Evolutionary conservation across 176 grass and related monocot species (phyloP).

Genomic region (barley (Hordeum vulgare)): DNA sequence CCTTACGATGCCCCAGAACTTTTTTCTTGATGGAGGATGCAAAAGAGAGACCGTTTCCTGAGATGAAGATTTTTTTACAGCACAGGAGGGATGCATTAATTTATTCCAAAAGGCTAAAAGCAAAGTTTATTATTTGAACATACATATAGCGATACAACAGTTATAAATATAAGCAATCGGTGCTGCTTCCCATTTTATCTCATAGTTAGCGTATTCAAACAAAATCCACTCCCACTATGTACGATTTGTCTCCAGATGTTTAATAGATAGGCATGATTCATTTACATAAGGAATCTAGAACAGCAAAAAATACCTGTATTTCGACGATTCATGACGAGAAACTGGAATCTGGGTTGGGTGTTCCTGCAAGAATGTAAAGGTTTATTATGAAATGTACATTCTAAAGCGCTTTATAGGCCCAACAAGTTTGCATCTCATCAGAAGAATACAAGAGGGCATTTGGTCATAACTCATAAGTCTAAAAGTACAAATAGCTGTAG

Average conservation of each 20-base stretch:
- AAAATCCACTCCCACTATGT: background rate
- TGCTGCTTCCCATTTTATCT: background rate
- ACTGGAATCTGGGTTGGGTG: constrained; percentile 51
- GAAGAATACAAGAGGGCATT: background rate
- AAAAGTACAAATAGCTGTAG: background rate
- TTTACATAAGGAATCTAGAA: background rate
- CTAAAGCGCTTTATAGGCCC: background rate
- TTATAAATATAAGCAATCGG: background rate
- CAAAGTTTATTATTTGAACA: background rate
- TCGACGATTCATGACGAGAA: constrained; percentile 57
- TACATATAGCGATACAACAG: background rate
- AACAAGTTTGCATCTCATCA: background rate
- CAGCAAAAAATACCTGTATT: constrained; percentile 42
- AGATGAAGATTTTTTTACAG: background rate
- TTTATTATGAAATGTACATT: background rate
- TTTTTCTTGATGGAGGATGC: background rate
- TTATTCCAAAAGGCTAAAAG: background rate
- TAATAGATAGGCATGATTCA: background rate
- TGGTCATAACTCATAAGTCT: background rate
- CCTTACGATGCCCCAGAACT: background rate
- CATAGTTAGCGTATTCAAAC: background rate
- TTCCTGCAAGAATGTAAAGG: constrained; percentile 29
- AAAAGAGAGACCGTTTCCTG: background rate
- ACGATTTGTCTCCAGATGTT: background rate
- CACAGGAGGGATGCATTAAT: background rate